phyloP scores from a whole-genome alignment of 2,329 filamentous ascomycete genomes.

The Zasmidium cellare region DNA sequence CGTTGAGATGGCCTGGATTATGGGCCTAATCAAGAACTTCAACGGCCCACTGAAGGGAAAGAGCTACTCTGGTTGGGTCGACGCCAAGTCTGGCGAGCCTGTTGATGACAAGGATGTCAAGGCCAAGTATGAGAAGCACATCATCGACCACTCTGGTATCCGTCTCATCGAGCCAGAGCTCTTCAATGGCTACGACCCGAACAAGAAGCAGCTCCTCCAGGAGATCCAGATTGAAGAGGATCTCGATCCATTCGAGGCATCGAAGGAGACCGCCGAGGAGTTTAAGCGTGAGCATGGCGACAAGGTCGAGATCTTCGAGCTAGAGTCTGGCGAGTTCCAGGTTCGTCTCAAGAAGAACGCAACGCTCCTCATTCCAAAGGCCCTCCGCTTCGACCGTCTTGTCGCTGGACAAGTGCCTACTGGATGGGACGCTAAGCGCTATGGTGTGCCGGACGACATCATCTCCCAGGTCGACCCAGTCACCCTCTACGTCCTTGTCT shows the following conservation, averaged over 20 bases:
- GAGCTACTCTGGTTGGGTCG: conserved; percentile 95
- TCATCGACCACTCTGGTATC: conserved; percentile 95
- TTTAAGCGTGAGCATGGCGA: conserved; percentile 97
- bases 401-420: conserved; percentile 96
- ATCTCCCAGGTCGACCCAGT: conserved; percentile 97
- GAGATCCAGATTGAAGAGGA: conserved; percentile 98
- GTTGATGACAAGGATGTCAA: conserved; percentile 99
- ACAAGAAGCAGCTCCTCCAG: conserved; percentile 97
- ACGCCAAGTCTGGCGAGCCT: conserved; percentile 88
- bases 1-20: conserved; percentile 99
- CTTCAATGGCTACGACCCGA: conserved; percentile 94
- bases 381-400: conserved; percentile 92
- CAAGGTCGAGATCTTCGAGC: conserved; percentile 96
- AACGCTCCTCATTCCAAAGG: conserved; percentile 93
- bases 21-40: conserved; percentile 98
- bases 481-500: conserved; percentile 91
- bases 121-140: conserved; percentile 93
- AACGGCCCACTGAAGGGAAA: conserved; percentile 95
- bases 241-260: conserved; percentile 93
- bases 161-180: conserved; percentile 96
- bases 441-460: conserved; percentile 96
- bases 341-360: conserved; percentile 95
- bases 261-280: conserved; percentile 94
- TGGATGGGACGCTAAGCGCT: conserved; percentile 94
- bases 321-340: conserved; percentile 88